Base-by-base conservation (phyloP, 2,329 filamentous ascomycete genomes). In the Aspergillus niger region DNA sequence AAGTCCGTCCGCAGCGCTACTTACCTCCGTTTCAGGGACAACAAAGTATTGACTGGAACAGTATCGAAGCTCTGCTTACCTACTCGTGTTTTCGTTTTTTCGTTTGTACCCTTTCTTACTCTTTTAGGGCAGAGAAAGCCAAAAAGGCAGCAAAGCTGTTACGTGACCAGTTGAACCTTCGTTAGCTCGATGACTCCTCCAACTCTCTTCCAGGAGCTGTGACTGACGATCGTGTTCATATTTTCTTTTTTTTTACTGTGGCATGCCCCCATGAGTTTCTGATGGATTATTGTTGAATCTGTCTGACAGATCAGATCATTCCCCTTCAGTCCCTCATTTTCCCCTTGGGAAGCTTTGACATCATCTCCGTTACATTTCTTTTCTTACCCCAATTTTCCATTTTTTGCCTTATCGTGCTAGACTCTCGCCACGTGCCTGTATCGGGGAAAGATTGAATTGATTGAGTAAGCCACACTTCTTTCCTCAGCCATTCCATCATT, bases 371-470 rank as follows among this genome's bases (percentile, higher is more conserved):
- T 36, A 36, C 56, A 17, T 54, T 44, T 49, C 15, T 24, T 28
- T 49, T 55, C 32, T 57, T 48, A 22, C 41, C 41, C 51, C 20
- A 50, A 48, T n/a, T 38, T 52, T 39, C 57, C 30, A 36, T 22
- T 54, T 53, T 36, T 36, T 11, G 32, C 32, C 17, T 39, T 43
- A 26, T 49, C 44, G 20, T 39, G 43, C 26, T 15, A 53, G 26
- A 22, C 32, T 15, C 15, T 64, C 57, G 60, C 60, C 62, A 64
- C 62, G 55, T 64, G 62, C 62, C 43, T 56, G 44, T 41, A 47
- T 17, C 26, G 47, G 55, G 57, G 49, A 54, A 55, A 48, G 47
- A 52, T 30, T 47, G 39, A 39, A n/a, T 60, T 60, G 57, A 59
- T 60, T 60, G 57, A 59, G 50, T 60, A 60, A 64, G 57, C 57